Base-by-base conservation (phyloP, 257 asterid species). In the Haberlea rhodopensis region DNA sequence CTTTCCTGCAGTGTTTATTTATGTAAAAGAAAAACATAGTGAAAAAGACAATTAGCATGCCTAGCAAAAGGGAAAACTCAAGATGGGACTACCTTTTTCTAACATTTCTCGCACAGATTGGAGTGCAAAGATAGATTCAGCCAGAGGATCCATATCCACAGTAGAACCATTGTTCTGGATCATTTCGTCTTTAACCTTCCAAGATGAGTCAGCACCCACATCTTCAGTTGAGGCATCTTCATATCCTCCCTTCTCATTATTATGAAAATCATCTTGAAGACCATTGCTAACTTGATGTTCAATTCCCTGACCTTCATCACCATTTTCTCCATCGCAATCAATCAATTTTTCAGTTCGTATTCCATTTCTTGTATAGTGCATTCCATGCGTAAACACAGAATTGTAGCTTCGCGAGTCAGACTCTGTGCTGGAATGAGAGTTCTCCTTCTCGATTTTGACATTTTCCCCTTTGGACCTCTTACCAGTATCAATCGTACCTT, bases 371-470 rank as follows among this genome's bases (percentile, higher is more conserved):
- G 76, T 53, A 53, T 76, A 77, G 71, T 63, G 57, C 57, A 49
- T 73, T 61, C 88, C 96, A 96, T 81, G 96, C 91, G 76, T 54
- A 79, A 81, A 88, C 57, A 84, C 74, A 81, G 81, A 80, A 79
- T 81, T 73, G 79, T 79, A 81, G 78, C 91, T 91, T 73, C 76
- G 85, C 67, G 83, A 91, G 87, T 91, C 95, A 81, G 96, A 88
- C 73, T 88, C 97, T 89, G 88, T 53, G 81, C 96, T 86, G 94
- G 96, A 90, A 80, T 81, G 94, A 78, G 94, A 86, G 85, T 79
- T 84, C 76, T 84, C 91, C 80, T 81, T 84, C 90, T 87, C 91
- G 81, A 81, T 80, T 81, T 88, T 88, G 88, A 85, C 87, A 82
- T 72, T 22, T 46, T 72, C 84, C 48, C 88, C 88, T 77, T 82